Percentiles rank a stretch among this genome's conserved stretches.
Conservation (phyloP, 2,329 filamentous ascomycete species). For the Fusarium sororula region DNA sequence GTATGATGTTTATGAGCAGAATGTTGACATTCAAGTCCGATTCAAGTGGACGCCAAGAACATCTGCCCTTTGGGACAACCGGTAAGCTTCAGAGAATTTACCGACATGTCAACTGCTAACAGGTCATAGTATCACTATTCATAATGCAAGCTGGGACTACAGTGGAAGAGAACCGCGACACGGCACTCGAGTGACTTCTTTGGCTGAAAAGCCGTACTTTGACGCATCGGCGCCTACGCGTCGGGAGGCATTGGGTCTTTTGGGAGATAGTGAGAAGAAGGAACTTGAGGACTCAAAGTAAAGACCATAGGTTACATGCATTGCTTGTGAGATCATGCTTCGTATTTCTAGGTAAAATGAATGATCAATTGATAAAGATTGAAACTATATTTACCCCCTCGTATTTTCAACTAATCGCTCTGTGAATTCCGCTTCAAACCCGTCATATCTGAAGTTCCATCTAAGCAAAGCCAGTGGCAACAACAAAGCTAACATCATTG, state of each 20-base stretch:
- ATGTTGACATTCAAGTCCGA: conserved; percentile 75
- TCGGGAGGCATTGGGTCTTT: conserved; percentile 71
- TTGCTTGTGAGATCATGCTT: neutral
- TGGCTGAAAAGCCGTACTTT: conserved; percentile 78
- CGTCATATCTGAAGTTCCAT: fast-evolving
- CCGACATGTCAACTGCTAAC: fast-evolving
- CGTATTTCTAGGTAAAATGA: neutral
- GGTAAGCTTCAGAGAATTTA: conserved; percentile 39
- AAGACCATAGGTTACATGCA: neutral
- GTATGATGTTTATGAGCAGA: conserved; percentile 74
- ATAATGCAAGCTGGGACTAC: conserved; percentile 80
- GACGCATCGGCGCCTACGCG: conserved; percentile 71
- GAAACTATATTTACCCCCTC: neutral
- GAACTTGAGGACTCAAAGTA: conserved; percentile 26
- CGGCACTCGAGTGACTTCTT: conserved; percentile 74
- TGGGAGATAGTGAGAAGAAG: conserved; percentile 63
- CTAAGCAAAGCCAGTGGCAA: neutral
- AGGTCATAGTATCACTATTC: conserved; percentile 67
- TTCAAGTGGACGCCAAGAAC: conserved; percentile 76
- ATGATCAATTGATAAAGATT: neutral
- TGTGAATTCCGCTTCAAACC: neutral
- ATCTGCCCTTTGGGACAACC: conserved; percentile 77
- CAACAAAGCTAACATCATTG: conserved; percentile 10
- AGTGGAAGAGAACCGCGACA: conserved; percentile 72
- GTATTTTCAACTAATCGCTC: neutral